Percentiles rank a stretch among this genome's conserved stretches.
phyloP scores from a whole-genome alignment of 2,329 filamentous ascomycete species.

The Macroventuria anomochaeta region DNA sequence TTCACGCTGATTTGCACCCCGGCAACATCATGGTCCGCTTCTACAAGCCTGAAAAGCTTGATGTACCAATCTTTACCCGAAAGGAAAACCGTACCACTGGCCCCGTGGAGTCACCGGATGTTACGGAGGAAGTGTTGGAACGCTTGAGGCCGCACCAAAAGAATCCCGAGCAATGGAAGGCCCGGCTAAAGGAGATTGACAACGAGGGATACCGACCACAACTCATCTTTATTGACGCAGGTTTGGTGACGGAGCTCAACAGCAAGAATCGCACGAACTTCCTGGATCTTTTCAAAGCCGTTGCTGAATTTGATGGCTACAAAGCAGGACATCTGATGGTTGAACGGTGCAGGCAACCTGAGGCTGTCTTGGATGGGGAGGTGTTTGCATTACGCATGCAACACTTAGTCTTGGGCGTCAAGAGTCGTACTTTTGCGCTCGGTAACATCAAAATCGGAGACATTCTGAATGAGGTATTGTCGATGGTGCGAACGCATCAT shows the following conservation, averaged over 20 bases:
- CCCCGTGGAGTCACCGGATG: conserved; percentile 66
- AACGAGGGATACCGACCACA: conserved; percentile 89
- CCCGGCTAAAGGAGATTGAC: conserved; percentile 78
- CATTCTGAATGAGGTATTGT: conserved; percentile 85
- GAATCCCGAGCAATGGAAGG: conserved; percentile 73
- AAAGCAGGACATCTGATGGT: conserved; percentile 96
- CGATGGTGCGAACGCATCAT: conserved; percentile 91
- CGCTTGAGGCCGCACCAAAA: conserved; percentile 77
- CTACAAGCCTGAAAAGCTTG: conserved; percentile 79
- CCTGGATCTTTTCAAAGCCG: conserved; percentile 90
- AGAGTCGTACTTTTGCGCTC: conserved; percentile 86
- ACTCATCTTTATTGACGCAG: conserved; percentile 96
- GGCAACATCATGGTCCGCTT: conserved; percentile 99
- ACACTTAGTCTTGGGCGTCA: conserved; percentile 89
- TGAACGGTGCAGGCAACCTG: conserved; percentile 89
- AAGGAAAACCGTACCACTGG: conserved; percentile 44
- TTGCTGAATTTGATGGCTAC: conserved; percentile 97
- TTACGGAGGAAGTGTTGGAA: conserved; percentile 84
- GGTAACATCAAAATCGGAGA: conserved; percentile 97
- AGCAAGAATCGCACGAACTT: conserved; percentile 87
- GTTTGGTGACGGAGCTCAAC: conserved; percentile 92
- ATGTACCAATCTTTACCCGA: conserved; percentile 62
- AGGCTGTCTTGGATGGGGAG: conserved; percentile 85
- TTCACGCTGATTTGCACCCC: conserved; percentile 94
- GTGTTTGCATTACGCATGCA: conserved; percentile 97